A percentile compares a stretch with the other conserved stretches of the same genome.
Conservation (phyloP, 202 grass and related monocot genomes). For the Dendrocalamus latiflorus region DNA sequence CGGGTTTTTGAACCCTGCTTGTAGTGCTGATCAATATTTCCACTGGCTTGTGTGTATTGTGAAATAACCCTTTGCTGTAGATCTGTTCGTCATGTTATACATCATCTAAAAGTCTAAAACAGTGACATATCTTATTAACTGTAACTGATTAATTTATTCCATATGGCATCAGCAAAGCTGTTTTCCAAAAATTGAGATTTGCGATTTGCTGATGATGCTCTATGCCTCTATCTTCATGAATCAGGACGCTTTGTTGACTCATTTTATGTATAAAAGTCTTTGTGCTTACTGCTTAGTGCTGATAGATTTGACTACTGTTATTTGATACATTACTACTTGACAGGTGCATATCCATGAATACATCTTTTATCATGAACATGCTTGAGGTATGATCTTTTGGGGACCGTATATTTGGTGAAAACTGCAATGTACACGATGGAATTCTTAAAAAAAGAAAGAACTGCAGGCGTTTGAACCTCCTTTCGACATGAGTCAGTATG, state of each 20-base stretch:
- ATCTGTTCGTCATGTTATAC: not conserved
- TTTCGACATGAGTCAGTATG: conserved; percentile 77
- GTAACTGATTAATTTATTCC: not conserved
- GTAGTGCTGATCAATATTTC: not conserved
- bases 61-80: not conserved
- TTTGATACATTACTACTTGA: conserved; percentile 35
- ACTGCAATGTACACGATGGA: not conserved
- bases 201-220: not conserved
- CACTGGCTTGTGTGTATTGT: not conserved
- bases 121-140: not conserved
- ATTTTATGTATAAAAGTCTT: conserved; percentile 4
- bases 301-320: conserved; percentile 16
- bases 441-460: conserved; percentile 26
- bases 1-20: not conserved
- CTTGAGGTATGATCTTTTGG: conserved; percentile 68
- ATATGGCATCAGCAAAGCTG: not conserved
- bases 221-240: not conserved
- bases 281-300: conserved; percentile 14
- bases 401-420: conserved; percentile 21
- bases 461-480: conserved; percentile 93
- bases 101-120: not conserved
- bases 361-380: conserved; percentile 91
- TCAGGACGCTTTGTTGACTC: not conserved
- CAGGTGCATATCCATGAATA: conserved; percentile 95
- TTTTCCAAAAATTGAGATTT: conserved; percentile 4